Percentiles rank a stretch among this genome's conserved stretches.
Conservation (phyloP, 148 eudicot genomes). For the Nepenthes gracilis region DNA sequence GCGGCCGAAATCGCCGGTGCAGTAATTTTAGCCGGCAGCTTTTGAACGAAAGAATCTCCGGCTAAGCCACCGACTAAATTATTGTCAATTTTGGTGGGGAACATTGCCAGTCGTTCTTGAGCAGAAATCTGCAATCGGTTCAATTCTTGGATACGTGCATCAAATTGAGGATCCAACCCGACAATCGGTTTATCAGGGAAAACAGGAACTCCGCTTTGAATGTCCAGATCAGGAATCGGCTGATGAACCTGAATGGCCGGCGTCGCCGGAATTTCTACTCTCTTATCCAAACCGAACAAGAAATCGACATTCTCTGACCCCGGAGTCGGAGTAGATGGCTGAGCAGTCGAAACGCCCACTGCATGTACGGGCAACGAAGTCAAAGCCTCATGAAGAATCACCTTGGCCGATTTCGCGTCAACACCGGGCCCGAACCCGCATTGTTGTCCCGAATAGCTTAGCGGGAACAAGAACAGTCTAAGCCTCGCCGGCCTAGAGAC, state of each 20-base stretch:
- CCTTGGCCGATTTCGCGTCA: slow-evolving; percentile 24
- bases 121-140: slow-evolving; percentile 44
- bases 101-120: slow-evolving; percentile 25
- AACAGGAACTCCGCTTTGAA: not conserved
- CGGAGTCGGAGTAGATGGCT: slow-evolving; percentile 15
- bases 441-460: slow-evolving; percentile 9
- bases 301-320: slow-evolving; percentile 30
- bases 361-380: slow-evolving; percentile 22
- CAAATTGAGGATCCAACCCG: slow-evolving; percentile 31
- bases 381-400: slow-evolving; percentile 48
- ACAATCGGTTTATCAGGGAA: too few relatives aligned
- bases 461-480: slow-evolving; percentile 45
- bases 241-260: not conserved
- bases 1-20: slow-evolving; percentile 16
- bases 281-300: slow-evolving; percentile 65
- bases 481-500: slow-evolving; percentile 57
- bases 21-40: slow-evolving; percentile 20
- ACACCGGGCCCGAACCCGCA: not conserved
- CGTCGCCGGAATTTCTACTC: not conserved
- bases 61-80: slow-evolving; percentile 22
- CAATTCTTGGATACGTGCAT: slow-evolving; percentile 39
- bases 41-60: slow-evolving; percentile 32
- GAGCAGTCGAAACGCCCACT: slow-evolving; percentile 8
- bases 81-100: slow-evolving; percentile 32
- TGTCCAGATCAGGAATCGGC: not conserved